Evolutionary conservation across 331 rosid genomes (phyloP), one percentile per base, ranked within the genome.

Genomic region (Erythrophleum ivorense): DNA sequence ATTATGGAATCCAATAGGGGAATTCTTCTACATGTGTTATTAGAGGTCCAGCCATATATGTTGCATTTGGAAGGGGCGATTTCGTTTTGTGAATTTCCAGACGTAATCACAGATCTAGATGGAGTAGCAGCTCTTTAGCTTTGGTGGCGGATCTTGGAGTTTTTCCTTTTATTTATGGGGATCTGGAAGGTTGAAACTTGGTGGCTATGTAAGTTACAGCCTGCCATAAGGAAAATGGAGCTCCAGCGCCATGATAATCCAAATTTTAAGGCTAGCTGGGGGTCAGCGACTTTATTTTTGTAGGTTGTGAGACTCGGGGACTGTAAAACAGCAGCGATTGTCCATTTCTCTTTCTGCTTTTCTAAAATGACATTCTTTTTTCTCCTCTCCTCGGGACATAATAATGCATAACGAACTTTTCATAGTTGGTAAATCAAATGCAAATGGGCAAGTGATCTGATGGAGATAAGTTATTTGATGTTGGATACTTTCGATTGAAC

Each of bases 401-500:
- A 33, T n/a, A 67, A 43, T 43, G 52, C 38, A 21, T 18, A 6
- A 74, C 84, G n/a, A 38, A 50, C 14, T 74, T 85, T 73, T 67
- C 53, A 34, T 59, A 54, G 43, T 72, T 65, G 54, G 69, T 64
- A 38, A 83, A 65, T 38, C 46, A 31, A 75, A 74, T 78, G 34
- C 54, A 66, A 82, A 73, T 52, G 36, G 82, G 71, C 38, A 59
- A 78, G 75, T 79, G 67, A 62, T 59, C 10, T 66, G 78, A 68
- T 78, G 75, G 78, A 38, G 45, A 45, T 12, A n/a, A n/a, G n/a
- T 21, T 33, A 5, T 72, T 72, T 14, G 19, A 59, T 58, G 46
- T 55, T 78, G 34, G 53, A 33, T 58, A 40, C 9, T 68, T 66
- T 48, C n/a, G 31, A 59, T 18, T 54, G 24, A 16, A 54, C 24